A percentile compares a stretch with the other conserved stretches of the same genome.
Conservation (phyloP, 2,329 filamentous ascomycete genomes). For the Claviceps paspali region DNA sequence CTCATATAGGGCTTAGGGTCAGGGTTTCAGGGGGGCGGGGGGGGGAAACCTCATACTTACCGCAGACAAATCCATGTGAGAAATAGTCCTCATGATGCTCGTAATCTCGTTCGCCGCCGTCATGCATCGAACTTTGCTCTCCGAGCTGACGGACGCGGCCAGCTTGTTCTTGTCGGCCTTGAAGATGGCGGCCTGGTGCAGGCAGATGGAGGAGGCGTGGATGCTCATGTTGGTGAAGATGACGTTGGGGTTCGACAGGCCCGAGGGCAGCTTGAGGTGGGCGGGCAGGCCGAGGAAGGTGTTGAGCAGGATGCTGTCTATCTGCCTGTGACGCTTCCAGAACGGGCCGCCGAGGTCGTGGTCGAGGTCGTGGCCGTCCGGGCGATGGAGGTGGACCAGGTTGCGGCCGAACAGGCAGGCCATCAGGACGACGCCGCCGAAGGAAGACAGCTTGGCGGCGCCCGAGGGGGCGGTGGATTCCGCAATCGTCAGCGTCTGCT, state of each 20-base stretch:
- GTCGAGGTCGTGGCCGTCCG: constrained; percentile 65
- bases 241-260: constrained; percentile 65
- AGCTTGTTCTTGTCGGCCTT: constrained; percentile 85
- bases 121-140: constrained; percentile 87
- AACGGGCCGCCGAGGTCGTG: constrained; percentile 84
- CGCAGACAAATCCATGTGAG: constrained; percentile 68
- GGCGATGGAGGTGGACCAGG: constrained; percentile 77
- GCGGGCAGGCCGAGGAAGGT: constrained; percentile 71
- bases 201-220: constrained; percentile 86
- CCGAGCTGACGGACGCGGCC: constrained; percentile 60
- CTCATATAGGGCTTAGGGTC: no score
- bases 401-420: constrained; percentile 87
- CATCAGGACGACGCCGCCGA: constrained; percentile 69
- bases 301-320: constrained; percentile 84
- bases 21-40: no score
- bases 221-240: constrained; percentile 96
- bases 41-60: constrained; percentile 40
- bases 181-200: constrained; percentile 97
- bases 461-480: constrained; percentile 58
- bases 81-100: constrained; percentile 88
- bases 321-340: constrained; percentile 80
- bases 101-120: constrained; percentile 88
- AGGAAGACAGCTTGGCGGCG: constrained; percentile 58
- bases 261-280: constrained; percentile 62
- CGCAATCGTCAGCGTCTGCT: constrained; percentile 53